These are phyloP conservation scores for Ambrosia trifida DNA, from an alignment of 129 eudicot genomes.

Conservation along the genomic window DNA sequence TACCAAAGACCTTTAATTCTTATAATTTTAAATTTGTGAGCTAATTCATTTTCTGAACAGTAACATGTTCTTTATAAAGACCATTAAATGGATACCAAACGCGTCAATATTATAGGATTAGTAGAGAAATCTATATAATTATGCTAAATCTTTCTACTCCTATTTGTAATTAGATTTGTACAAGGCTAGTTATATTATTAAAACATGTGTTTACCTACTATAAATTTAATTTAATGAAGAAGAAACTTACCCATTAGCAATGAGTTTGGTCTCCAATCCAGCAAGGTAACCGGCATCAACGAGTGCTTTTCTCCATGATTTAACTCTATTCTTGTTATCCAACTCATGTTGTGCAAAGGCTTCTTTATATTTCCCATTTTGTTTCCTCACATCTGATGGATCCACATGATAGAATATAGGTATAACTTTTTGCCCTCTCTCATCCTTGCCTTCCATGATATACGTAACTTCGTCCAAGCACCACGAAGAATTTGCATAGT, in stretches of 20 bases:
- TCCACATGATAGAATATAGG: conserved; percentile 8
- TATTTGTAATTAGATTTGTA: no score
- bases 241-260: conserved; percentile 14
- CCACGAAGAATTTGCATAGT: conserved; percentile 11
- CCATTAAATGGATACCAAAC: no score
- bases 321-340: background rate
- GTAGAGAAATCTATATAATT: no score
- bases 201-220: background rate
- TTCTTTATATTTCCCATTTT: conserved; percentile 9
- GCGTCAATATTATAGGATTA: no score
- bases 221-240: background rate
- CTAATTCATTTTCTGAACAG: no score
- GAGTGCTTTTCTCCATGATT: background rate
- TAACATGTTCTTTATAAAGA: no score
- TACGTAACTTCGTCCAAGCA: background rate
- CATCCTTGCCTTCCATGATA: background rate
- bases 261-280: background rate
- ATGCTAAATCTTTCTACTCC: no score
- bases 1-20: no score
- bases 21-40: no score
- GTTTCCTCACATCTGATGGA: background rate
- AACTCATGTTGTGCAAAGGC: background rate
- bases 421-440: background rate
- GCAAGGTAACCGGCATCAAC: background rate
- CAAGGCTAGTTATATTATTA: no score